Evolutionary conservation across 495 filamentous ascomycete species (phyloP).

Genomic region (Sordaria brevicollis): DNA sequence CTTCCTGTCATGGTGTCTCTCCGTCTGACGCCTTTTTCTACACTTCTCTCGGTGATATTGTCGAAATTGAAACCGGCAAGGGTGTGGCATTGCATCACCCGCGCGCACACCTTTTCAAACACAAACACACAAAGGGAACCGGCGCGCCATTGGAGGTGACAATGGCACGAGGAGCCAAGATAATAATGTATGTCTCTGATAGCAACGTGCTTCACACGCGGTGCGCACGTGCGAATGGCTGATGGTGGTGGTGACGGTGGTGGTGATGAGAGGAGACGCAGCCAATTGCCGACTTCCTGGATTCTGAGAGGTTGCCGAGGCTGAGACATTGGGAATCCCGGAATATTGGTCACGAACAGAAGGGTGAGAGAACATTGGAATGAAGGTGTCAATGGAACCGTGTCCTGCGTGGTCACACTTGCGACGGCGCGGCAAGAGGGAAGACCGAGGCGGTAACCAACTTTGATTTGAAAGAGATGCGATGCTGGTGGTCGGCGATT

Average conservation of each 20-base stretch:
- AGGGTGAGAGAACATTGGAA: not conserved
- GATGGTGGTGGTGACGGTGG: not conserved
- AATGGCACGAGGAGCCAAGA: not conserved
- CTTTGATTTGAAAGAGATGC: not conserved
- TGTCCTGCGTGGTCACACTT: not conserved
- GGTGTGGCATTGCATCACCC: not conserved
- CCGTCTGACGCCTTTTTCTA: not conserved
- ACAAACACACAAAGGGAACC: not conserved
- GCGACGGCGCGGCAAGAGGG: not conserved
- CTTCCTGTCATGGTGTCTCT: not conserved
- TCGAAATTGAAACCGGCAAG: not conserved
- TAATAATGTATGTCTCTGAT: not conserved
- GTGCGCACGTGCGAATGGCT: not conserved
- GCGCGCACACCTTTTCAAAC: too few species aligned
- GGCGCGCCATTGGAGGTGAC: not conserved
- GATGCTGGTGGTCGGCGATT: not conserved
- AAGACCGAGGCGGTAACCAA: not conserved
- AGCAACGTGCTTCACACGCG: not conserved
- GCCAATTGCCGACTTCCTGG: not conserved
- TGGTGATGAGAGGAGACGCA: not conserved
- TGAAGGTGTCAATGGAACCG: not conserved
- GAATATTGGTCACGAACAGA: not conserved
- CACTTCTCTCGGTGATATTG: not conserved
- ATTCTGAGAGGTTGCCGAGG: not conserved
- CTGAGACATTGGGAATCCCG: not conserved